phyloP scores from a whole-genome alignment of 106 monocot species.

The Vanilla planifolia region DNA sequence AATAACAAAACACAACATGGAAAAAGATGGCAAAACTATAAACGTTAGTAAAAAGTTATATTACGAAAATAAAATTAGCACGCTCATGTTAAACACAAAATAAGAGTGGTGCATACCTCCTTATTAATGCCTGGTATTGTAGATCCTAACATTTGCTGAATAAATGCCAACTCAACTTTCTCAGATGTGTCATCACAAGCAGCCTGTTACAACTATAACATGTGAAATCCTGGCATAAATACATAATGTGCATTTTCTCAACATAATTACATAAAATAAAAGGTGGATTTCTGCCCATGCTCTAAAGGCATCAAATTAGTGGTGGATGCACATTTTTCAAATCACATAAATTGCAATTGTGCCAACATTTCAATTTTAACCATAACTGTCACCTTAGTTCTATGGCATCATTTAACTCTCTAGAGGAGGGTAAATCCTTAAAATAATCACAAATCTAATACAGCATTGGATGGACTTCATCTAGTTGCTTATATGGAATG shows the following conservation, averaged over 20 bases:
- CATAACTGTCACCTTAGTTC: too few relatives aligned
- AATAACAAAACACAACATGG: not conserved
- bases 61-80: not conserved
- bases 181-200: constrained; percentile 10
- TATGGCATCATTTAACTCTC: too few relatives aligned
- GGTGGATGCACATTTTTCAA: too few relatives aligned
- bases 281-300: too few relatives aligned
- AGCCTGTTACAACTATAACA: not conserved
- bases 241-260: not conserved
- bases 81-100: not conserved
- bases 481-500: too few relatives aligned
- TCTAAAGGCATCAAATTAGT: too few relatives aligned
- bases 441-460: too few relatives aligned
- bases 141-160: constrained; percentile 3
- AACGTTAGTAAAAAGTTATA: not conserved
- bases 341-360: too few relatives aligned
- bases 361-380: too few relatives aligned
- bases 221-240: not conserved
- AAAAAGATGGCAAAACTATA: not conserved
- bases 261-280: not conserved
- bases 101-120: constrained; percentile 4
- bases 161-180: constrained; percentile 9
- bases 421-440: too few relatives aligned
- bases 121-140: not conserved
- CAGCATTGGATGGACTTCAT: too few relatives aligned